phyloP scores from a whole-genome alignment of 177 flowering plant genomes.

The Vitis hybrid region DNA sequence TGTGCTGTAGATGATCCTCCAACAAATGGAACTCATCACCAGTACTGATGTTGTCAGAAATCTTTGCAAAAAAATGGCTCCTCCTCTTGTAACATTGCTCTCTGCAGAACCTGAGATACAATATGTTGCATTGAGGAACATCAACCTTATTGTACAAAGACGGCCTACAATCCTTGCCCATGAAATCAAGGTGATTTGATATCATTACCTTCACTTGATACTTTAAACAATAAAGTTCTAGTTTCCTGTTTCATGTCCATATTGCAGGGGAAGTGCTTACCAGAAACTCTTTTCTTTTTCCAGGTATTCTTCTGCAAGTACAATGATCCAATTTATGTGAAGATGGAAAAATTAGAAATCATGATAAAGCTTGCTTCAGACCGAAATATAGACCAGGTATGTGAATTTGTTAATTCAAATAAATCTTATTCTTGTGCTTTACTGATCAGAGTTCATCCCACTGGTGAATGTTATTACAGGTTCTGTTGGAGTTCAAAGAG shows the following conservation, averaged over 20 bases:
- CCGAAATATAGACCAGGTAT: conserved; percentile 95
- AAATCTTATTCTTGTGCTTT: background rate
- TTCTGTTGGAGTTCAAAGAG: conserved; percentile 95
- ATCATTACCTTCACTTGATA: background rate
- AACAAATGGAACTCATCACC: conserved; percentile 97
- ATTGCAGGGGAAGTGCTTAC: background rate
- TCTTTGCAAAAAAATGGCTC: conserved; percentile 99
- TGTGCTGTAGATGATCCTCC: conserved; percentile 83
- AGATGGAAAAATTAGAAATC: conserved; percentile 98
- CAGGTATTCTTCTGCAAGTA: conserved; percentile 99
- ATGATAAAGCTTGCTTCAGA: conserved; percentile 99
- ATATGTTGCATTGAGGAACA: conserved; percentile 95
- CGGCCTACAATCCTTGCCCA: conserved; percentile 98
- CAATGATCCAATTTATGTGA: conserved; percentile 97
- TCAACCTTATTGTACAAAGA: conserved; percentile 95
- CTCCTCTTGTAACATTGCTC: conserved; percentile 96
- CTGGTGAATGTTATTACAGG: conserved; percentile 41
- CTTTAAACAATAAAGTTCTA: background rate
- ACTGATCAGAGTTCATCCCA: background rate
- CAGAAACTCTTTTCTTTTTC: conserved; percentile 10
- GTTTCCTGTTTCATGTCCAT: background rate
- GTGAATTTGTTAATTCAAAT: background rate
- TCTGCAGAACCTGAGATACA: conserved; percentile 99
- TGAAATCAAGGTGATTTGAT: conserved; percentile 82
- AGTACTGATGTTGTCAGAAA: conserved; percentile 97